These are phyloP conservation scores for Entamoeba moshkovskii DNA, from an alignment of 208 protist genomes.

Conservation along the genomic window DNA sequence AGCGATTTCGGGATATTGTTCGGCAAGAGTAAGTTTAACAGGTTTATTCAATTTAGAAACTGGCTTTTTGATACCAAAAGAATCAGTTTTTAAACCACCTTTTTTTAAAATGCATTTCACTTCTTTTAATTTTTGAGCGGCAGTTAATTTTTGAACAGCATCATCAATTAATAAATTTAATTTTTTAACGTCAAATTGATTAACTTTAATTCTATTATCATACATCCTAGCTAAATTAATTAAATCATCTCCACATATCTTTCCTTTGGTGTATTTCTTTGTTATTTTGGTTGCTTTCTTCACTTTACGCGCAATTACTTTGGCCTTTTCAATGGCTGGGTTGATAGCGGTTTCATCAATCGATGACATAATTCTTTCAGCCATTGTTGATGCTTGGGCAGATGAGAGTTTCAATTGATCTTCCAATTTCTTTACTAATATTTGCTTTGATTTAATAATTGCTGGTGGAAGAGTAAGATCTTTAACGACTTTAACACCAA, in stretches of 20 bases:
- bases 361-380: not conserved
- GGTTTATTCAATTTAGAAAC: not conserved
- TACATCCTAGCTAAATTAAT: not conserved
- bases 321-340: not conserved
- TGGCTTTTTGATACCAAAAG: not conserved
- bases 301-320: not conserved
- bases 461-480: not conserved
- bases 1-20: not conserved
- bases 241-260: not conserved
- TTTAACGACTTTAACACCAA: not conserved
- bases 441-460: not conserved
- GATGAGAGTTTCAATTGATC: not conserved
- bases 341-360: not conserved
- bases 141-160: not conserved
- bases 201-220: not conserved
- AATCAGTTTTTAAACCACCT: not conserved
- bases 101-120: not conserved
- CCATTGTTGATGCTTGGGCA: not conserved
- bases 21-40: not conserved
- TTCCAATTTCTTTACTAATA: not conserved
- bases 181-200: not conserved
- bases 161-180: not conserved
- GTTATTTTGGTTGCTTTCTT: not conserved
- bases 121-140: not conserved
- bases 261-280: not conserved